Evolutionary conservation across 129 eudicot species (phyloP), one percentile per base, ranked within the genome.

Genomic region (Centrapalus pauciflorus): DNA sequence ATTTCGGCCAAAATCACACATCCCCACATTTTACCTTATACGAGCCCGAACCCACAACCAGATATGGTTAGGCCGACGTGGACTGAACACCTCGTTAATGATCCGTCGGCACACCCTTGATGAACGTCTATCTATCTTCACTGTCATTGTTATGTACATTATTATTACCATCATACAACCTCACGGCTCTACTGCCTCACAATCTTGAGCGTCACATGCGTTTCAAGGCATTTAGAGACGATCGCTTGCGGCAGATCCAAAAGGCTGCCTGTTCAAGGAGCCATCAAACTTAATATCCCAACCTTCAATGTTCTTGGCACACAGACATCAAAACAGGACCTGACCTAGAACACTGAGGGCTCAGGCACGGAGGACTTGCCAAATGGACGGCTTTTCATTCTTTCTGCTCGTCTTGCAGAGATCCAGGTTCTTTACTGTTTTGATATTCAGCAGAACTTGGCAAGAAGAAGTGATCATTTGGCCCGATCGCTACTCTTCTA

Each of bases 281-380:
- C n/a, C n/a, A n/a, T 87, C 80, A 55, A 85, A 87, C 66, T 85
- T 87, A 13, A 91, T 83, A 59, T 91, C 97, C 98, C 98, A 91
- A 29, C 96, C 96, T 72, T 91, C 98, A 11, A 87, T 79, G 27
- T 88, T 91, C 59, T 83, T 88, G 7, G 98, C 96, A 17, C 87
- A 95, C 81, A 96, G 88, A 0, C 66, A 88, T 63, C 86, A 95
- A 20, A 86, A 90, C 9, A 90, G 85, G 7, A 84, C 61, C 72
- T 86, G 77, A 4, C 97, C 97, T 57, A 90, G 95, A 55, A 90
- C 88, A 59, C 83, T 80, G 89, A 1, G 90, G 86, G 38, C 51
- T 86, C 29, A 86, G 68, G 45, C 82, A 66, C 0, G 87, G 84
- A 7, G 81, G 82, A 51, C 74, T 69, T 21, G 68, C 27, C 37